Base-by-base conservation (phyloP, 805 yeast genomes). In the Candida ovalis region DNA sequence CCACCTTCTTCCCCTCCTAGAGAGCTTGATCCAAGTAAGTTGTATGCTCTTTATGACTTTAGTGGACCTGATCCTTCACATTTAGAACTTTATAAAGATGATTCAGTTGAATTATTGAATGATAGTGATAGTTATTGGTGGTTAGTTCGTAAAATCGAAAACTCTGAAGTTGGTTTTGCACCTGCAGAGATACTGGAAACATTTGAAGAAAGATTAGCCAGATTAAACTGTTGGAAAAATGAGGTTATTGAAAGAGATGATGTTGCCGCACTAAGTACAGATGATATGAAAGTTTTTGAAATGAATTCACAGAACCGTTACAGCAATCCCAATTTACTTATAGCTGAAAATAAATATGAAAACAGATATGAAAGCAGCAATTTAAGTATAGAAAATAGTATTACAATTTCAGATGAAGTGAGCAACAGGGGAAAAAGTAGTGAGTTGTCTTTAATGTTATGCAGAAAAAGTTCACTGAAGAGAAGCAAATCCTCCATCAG, bases 111-210 rank as follows among this genome's bases (percentile, higher is more conserved):
- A 40, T 69, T 94, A 18, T 69, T 94, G 32, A 90, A 89, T 61
- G 99, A 94, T 61, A 83, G 86, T 43, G 97, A 94, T 67, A 78
- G 88, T 51, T 94, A 94, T 68, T 94, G 99, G 99, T 94, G 99
- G 98, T 72, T 92, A 10, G 92, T 94, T 25, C 65, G 71, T 25
- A 75, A 77, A 49, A 48, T 70, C 42, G 61, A 66, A 13, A 71
- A 68, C 51, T 52, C 49, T 10, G 57, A 53, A 51, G 82, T 92
- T 45, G 99, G 99, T 1, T 94, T 91, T 71, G 95, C 95, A 2
- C 99, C 99, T 1, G 98, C 97, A 1, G 99, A 94, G 64, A 81
- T 94, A 49, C 70, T 94, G 33, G 99, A 94, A 66, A 88, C 96
- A 0, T 90, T 88, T 52, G 86, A 82, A 42, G 99, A 94, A 67